Evolutionary conservation across 2,329 filamentous ascomycete genomes (phyloP).

Genomic region (Cercospora sp.): DNA sequence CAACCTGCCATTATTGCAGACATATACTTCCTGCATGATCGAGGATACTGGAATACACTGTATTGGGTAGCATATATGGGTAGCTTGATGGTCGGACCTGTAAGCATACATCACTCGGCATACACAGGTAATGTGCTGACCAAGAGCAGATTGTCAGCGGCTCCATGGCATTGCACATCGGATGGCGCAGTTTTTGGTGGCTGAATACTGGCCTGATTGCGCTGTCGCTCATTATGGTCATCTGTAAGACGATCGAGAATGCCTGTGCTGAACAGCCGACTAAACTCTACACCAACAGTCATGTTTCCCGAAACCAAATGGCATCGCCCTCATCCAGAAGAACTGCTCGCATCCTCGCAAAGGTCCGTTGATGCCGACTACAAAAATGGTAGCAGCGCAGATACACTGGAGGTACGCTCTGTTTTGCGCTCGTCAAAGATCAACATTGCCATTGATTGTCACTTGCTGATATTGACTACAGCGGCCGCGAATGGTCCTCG

Average conservation of each 20-base stretch:
- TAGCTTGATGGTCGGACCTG: conserved; percentile 56
- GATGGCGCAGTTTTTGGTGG: conserved; percentile 67
- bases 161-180: conserved; percentile 59
- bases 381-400: conserved; percentile 13
- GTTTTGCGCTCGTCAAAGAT: background rate
- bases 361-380: conserved; percentile 20
- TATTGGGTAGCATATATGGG: conserved; percentile 66
- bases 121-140: conserved; percentile 26
- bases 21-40: conserved; percentile 61
- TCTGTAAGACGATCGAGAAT: conserved; percentile 38
- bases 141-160: conserved; percentile 55
- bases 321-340: conserved; percentile 47
- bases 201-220: conserved; percentile 59
- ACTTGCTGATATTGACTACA: background rate
- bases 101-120: background rate
- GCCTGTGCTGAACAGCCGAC: background rate
- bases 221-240: conserved; percentile 51
- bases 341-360: conserved; percentile 23
- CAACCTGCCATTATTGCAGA: conserved; percentile 65
- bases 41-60: conserved; percentile 61
- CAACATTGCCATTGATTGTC: background rate
- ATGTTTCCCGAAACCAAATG: conserved; percentile 66
- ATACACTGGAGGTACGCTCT: conserved; percentile 15
- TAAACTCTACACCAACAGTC: conserved; percentile 32
- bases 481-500: conserved; percentile 23